phyloP scores from a whole-genome alignment of 345 rosid species.

The Theobroma cacao region DNA sequence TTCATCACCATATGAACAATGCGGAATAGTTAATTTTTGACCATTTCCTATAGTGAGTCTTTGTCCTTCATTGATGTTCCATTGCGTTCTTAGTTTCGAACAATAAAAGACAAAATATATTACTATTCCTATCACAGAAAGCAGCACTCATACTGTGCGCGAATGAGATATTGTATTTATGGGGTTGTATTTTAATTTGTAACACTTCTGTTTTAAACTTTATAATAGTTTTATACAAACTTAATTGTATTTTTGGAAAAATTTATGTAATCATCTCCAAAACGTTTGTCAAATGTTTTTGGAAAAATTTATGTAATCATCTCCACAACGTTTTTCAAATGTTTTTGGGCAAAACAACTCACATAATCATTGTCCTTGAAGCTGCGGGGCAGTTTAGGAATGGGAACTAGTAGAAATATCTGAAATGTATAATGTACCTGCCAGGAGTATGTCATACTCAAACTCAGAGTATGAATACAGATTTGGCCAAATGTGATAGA shows the following conservation, averaged over 20 bases:
- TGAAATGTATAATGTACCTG: constrained; percentile 22
- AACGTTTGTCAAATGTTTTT: too few relatives aligned
- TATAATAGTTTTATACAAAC: too few relatives aligned
- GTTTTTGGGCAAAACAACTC: neutral
- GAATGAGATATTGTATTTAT: too few relatives aligned
- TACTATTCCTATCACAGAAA: too few relatives aligned
- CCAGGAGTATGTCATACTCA: constrained; percentile 45
- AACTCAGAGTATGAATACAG: constrained; percentile 34
- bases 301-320: neutral
- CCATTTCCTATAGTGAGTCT: neutral
- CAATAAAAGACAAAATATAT: too few relatives aligned
- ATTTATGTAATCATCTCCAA: too few relatives aligned
- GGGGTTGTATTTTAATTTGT: too few relatives aligned
- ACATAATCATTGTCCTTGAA: neutral
- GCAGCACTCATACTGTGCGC: too few relatives aligned
- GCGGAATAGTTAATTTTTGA: neutral
- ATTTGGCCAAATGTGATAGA: constrained; percentile 21
- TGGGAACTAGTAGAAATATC: neutral
- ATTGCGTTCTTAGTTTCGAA: too few relatives aligned
- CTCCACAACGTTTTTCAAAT: too few relatives aligned
- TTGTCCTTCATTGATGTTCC: neutral
- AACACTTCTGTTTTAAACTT: too few relatives aligned
- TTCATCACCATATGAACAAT: neutral
- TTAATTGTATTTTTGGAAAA: too few relatives aligned
- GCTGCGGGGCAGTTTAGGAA: constrained; percentile 16